Conservation (phyloP, 306 rosid genomes). For the Quercus gilva region DNA sequence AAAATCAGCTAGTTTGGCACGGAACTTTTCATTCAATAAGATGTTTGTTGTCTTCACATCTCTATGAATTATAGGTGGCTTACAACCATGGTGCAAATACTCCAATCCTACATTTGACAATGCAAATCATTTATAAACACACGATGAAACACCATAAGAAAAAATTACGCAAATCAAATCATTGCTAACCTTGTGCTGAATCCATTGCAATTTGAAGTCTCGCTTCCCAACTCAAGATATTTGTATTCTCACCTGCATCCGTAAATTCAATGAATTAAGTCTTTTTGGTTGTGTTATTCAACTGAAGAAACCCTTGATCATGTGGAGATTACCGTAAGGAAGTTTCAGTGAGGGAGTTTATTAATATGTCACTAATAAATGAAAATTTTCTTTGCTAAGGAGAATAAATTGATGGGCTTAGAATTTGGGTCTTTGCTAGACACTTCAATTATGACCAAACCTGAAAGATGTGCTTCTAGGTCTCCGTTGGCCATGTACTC, state of each 20-base stretch:
- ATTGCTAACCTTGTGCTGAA: constrained; percentile 44
- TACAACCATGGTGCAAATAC: constrained; percentile 53
- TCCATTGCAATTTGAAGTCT: constrained; percentile 47
- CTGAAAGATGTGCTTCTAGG: constrained; percentile 34
- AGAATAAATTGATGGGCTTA: not conserved
- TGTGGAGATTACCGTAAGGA: too few relatives aligned
- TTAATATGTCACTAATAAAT: too few relatives aligned
- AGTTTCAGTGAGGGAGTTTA: too few relatives aligned
- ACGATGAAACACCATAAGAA: not conserved
- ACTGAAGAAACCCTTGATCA: too few relatives aligned
- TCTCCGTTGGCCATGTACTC: constrained; percentile 40
- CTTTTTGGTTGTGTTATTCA: too few relatives aligned
- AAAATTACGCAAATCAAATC: not conserved
- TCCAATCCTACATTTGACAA: constrained; percentile 41
- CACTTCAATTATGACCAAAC: not conserved
- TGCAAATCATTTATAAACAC: not conserved
- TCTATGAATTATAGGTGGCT: constrained; percentile 44
- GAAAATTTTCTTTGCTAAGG: too few relatives aligned
- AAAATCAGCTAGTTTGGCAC: constrained; percentile 50
- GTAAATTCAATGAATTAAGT: not conserved
- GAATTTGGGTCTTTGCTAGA: not conserved
- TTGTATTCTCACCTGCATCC: constrained; percentile 6
- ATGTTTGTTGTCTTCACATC: constrained; percentile 55
- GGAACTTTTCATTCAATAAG: constrained; percentile 36
- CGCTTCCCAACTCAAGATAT: constrained; percentile 39